Evolutionary conservation across 2,329 filamentous ascomycete species (phyloP).

Genomic region (Colletotrichum tamarilloi): DNA sequence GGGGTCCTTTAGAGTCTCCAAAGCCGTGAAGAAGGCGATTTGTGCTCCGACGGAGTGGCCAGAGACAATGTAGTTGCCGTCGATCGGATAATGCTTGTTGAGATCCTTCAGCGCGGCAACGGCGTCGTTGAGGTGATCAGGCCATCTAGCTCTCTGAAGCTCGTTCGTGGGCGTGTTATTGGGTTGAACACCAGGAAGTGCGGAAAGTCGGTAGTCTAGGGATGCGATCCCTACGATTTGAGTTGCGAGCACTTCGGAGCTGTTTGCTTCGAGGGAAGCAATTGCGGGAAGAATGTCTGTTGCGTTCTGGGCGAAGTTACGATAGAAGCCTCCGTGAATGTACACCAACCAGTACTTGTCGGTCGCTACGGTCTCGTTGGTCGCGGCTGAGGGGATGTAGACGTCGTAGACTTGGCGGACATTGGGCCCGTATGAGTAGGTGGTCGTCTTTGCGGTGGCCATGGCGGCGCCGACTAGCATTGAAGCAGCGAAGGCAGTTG

Average conservation of each 20-base stretch:
- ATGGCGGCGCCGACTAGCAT: conserved; percentile 7
- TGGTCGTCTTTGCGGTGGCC: conserved; percentile 9
- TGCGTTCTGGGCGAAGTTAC: conserved; percentile 25
- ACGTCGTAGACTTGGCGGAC: conserved; percentile 22
- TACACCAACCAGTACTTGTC: conserved; percentile 28
- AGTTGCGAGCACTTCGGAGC: background rate
- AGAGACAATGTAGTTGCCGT: conserved; percentile 17
- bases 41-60: conserved; percentile 30
- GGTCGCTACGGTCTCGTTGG: background rate
- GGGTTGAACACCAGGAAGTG: conserved; percentile 25
- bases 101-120: conserved; percentile 24
- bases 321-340: conserved; percentile 28
- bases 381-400: background rate
- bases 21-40: conserved; percentile 13
- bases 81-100: conserved; percentile 6
- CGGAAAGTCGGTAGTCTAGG: conserved; percentile 23
- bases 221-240: conserved; percentile 21
- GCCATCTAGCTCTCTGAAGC: conserved; percentile 26
- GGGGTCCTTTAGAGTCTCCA: conserved; percentile 3
- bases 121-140: conserved; percentile 19
- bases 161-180: conserved; percentile 20
- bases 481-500: background rate
- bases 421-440: conserved; percentile 24
- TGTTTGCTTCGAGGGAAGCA: conserved; percentile 16
- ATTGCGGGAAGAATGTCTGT: conserved; percentile 18